Percentiles rank a stretch among this genome's conserved stretches.
phyloP scores from a whole-genome alignment of 768 basidiomycete genomes.

The Coprinellus micaceus region DNA sequence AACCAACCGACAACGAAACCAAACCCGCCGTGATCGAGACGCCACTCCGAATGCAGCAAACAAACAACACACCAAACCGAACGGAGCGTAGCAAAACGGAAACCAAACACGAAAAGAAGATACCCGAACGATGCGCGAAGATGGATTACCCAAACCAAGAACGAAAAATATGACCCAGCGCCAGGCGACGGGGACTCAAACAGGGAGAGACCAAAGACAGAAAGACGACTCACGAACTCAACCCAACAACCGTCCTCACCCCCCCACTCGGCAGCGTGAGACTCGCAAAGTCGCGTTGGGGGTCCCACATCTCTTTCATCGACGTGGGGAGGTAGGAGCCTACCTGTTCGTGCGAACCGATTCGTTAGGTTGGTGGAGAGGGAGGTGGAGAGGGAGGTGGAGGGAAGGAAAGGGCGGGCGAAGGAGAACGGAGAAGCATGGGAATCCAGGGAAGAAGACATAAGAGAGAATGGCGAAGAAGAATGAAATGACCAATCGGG shows the following conservation, averaged over 20 bases:
- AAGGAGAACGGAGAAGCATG: neutral
- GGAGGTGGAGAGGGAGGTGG: neutral
- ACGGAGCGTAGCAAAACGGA: neutral
- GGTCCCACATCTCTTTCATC: conserved; percentile 96
- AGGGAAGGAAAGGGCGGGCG: neutral
- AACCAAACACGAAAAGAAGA: too few relatives aligned
- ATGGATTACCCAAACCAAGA: neutral
- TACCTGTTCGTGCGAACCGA: conserved; percentile 65
- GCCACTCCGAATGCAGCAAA: neutral
- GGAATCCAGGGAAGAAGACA: neutral
- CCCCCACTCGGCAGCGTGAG: conserved; percentile 61
- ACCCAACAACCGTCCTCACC: conserved; percentile 75
- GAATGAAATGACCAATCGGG: neutral
- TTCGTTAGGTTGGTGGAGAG: conserved; percentile 70
- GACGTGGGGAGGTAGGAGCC: conserved; percentile 86
- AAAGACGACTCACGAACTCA: conserved; percentile 69
- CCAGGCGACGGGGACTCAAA: neutral
- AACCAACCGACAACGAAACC: neutral
- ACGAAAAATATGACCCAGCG: neutral
- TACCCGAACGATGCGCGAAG: too few relatives aligned
- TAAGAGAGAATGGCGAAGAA: neutral
- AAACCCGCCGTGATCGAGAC: neutral
- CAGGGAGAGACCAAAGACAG: neutral
- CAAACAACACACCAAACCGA: neutral
- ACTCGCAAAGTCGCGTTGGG: conserved; percentile 90